phyloP scores from a whole-genome alignment of 345 rosid genomes.

The Toxicodendron radicans region DNA sequence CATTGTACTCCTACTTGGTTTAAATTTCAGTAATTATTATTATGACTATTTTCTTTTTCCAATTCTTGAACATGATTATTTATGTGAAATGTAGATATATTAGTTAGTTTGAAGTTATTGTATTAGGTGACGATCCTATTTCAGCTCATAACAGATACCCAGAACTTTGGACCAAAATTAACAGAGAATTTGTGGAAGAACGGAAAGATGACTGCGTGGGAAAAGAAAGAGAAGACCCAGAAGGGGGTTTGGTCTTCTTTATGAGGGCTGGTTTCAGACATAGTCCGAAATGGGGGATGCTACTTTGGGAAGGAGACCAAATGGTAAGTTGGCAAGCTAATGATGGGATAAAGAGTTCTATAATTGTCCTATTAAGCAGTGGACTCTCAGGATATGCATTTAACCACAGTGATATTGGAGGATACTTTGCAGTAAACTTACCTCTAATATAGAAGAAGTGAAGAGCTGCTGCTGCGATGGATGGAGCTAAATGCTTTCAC shows the following conservation, averaged over 20 bases:
- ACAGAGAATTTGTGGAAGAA: conserved; percentile 69
- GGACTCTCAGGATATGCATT: conserved; percentile 69
- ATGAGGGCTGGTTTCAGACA: conserved; percentile 73
- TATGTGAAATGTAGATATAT: no score
- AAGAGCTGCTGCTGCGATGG: conserved; percentile 73
- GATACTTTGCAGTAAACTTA: conserved; percentile 60
- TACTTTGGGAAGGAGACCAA: conserved; percentile 84
- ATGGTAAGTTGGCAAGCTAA: conserved; percentile 82
- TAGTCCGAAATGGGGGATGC: conserved; percentile 75
- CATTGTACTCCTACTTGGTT: no score
- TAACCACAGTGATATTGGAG: conserved; percentile 80
- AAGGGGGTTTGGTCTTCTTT: conserved; percentile 72
- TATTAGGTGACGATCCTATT: no score
- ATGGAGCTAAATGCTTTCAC: conserved; percentile 77
- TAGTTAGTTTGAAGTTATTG: no score
- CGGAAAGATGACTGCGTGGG: conserved; percentile 37
- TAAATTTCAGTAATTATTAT: no score
- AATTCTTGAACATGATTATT: no score
- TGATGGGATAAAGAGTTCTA: conserved; percentile 74
- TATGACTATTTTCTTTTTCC: no score
- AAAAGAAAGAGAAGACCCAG: conserved; percentile 38
- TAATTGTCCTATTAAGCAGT: conserved; percentile 62
- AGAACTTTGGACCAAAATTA: conserved; percentile 71
- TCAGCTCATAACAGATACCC: no score
- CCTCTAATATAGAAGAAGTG: conserved; percentile 55